These are phyloP conservation scores for Mallotus repandus DNA, from an alignment of 441 rosid genomes.

Conservation along the genomic window DNA sequence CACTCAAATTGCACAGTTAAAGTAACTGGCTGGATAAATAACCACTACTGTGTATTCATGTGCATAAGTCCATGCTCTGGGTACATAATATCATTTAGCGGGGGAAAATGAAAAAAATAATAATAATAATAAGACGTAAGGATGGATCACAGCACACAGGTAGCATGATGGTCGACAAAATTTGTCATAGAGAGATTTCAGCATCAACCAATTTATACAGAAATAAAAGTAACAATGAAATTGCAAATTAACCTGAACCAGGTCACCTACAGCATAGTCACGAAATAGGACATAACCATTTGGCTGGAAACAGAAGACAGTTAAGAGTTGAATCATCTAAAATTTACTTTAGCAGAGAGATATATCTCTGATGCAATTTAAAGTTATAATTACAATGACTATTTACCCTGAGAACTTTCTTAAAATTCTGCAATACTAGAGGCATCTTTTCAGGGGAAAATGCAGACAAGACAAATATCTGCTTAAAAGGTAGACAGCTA, in stretches of 20 bases:
- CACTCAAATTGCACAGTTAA: not conserved
- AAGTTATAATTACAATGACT: slow-evolving; percentile 8
- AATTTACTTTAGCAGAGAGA: not conserved
- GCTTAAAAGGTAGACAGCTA: slow-evolving; percentile 61
- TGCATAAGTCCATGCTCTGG: not conserved
- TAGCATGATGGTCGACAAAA: not conserved
- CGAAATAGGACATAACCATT: slow-evolving; percentile 75
- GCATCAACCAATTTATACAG: slow-evolving; percentile 6
- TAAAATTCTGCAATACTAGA: slow-evolving; percentile 65
- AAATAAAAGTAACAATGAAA: slow-evolving; percentile 10
- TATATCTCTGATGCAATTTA: not conserved
- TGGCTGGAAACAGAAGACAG: slow-evolving; percentile 53
- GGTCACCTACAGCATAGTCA: slow-evolving; percentile 89
- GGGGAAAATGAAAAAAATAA: not conserved
- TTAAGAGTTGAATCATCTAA: slow-evolving; percentile 13
- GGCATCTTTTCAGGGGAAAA: slow-evolving; percentile 97
- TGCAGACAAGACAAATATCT: slow-evolving; percentile 96
- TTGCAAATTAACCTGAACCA: slow-evolving; percentile 70
- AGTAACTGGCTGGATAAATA: not conserved
- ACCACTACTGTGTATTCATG: not conserved
- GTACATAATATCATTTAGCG: not conserved
- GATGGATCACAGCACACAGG: not conserved
- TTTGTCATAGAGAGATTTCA: not conserved
- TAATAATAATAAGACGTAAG: too few species aligned
- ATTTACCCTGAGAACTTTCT: slow-evolving; percentile 74